A percentile compares a stretch with the other conserved stretches of the same genome.
phyloP scores from a whole-genome alignment of 2,329 filamentous ascomycete species.

The Pestalotiopsis fici region DNA sequence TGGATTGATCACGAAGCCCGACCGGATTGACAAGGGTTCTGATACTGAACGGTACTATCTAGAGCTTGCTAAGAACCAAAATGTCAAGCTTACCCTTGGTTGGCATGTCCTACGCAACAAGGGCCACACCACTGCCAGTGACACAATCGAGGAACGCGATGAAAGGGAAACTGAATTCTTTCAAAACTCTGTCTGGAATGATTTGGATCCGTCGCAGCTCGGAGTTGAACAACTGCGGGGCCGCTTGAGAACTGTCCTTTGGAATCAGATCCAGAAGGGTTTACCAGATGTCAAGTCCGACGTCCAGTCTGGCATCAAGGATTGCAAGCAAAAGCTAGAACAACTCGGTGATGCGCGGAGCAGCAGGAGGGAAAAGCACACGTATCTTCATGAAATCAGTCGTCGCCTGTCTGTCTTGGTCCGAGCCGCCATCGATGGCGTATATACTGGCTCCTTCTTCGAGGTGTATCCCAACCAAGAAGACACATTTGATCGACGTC shows the following conservation, averaged over 20 bases:
- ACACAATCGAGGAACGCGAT: not conserved
- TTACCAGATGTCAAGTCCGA: not conserved
- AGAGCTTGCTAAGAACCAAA: not conserved
- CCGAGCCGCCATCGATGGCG: not conserved
- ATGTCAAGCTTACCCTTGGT: not conserved
- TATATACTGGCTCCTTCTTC: not conserved
- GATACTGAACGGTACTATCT: not conserved
- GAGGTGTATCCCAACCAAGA: not conserved
- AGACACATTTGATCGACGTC: not conserved
- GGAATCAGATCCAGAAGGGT: not conserved
- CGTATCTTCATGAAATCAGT: not conserved
- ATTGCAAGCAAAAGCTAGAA: not conserved
- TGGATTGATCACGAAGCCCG: not conserved
- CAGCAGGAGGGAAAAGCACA: not conserved
- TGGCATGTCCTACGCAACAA: conserved; percentile 19
- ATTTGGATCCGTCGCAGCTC: conserved; percentile 21
- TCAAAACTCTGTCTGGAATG: conserved; percentile 19
- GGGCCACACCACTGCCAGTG: conserved; percentile 30
- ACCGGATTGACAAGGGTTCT: not conserved
- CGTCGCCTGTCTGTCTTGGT: not conserved
- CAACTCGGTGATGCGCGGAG: not conserved
- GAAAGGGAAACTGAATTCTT: not conserved
- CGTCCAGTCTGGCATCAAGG: not conserved
- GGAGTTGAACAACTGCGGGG: conserved; percentile 40
- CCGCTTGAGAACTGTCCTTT: conserved; percentile 27